Conservation (phyloP, 23 red algal genomes). For the Cyanidioschyzon merolae region DNA sequence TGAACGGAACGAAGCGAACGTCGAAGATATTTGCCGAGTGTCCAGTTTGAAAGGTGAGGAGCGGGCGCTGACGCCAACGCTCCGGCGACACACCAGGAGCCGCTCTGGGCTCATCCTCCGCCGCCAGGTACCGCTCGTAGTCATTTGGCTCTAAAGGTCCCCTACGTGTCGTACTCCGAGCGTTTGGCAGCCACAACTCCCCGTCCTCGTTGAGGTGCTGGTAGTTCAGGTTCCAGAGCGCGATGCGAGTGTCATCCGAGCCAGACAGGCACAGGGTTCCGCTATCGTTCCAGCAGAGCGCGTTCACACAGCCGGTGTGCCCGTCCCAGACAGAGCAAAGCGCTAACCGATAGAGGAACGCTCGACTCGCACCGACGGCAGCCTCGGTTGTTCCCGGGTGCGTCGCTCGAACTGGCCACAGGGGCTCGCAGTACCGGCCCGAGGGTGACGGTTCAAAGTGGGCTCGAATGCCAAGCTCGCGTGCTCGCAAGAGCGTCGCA, state of each 20-base stretch:
- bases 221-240: constrained; percentile 8
- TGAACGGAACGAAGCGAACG: constrained; percentile 17
- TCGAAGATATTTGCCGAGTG: constrained; percentile 33
- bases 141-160: neutral
- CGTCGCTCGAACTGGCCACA: neutral
- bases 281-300: constrained; percentile 21
- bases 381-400: neutral
- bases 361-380: neutral
- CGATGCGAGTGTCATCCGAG: constrained; percentile 29
- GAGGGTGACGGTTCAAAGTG: neutral
- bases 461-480: neutral
- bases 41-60: constrained; percentile 18
- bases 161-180: neutral
- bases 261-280: constrained; percentile 23
- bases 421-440: neutral
- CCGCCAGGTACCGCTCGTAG: neutral
- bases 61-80: neutral
- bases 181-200: neutral
- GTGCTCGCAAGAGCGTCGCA: neutral
- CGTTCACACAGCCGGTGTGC: constrained; percentile 29
- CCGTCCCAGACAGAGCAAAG: constrained; percentile 8
- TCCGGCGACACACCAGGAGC: neutral
- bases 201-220: neutral
- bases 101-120: neutral
- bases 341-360: neutral